Evolutionary conservation across 148 eudicot species (phyloP), one percentile per base, ranked within the genome.

Genomic region (Amaranthus hypochondriacus): DNA sequence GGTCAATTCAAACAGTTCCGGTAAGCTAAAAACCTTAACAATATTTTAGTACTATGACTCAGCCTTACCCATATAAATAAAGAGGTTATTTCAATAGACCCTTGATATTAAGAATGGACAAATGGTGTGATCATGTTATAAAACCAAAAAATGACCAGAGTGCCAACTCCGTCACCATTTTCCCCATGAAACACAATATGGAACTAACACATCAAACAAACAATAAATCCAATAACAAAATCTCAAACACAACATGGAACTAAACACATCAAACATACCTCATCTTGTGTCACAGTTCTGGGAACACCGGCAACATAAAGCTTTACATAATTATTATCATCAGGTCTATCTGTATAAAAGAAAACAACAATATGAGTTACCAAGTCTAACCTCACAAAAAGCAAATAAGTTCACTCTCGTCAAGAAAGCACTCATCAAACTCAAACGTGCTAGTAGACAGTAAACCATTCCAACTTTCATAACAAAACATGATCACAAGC

Each of bases 301-400:
- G 96, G 84, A 75, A 87, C 61, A 50, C 83, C 87, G 48, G 66
- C 90, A 1, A 89, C 92, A 63, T 81, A 92, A 6, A 93, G 87
- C 56, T 93, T 90, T 58, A 83, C 89, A 75, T 46, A 79, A 74
- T 69, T 69, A 51, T 81, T 80, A 15, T 77, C 83, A 62, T 80
- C 92, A 62, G 9, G 51, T 71, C 62, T 73, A 74, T 82, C 92
- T 86, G 79, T 69, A 66, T 68, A 78, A 18, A 18, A 66, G 3
- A 48, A 71, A 47, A 46, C 42, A 70, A 63, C 2, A 46, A 48
- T 39, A 77, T 50, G n/a, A 75, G 55, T 12, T 5, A 53, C 4
- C 48, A 66, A 0, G 48, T 47, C 14, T 54, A 43, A 54, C 63
- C 12, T 5, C 46, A 74, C 56, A 65, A 28, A n/a, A 66, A 56